These are phyloP conservation scores for Beauveria brongniartii DNA, from an alignment of 2,329 filamentous ascomycete species.

Conservation along the genomic window DNA sequence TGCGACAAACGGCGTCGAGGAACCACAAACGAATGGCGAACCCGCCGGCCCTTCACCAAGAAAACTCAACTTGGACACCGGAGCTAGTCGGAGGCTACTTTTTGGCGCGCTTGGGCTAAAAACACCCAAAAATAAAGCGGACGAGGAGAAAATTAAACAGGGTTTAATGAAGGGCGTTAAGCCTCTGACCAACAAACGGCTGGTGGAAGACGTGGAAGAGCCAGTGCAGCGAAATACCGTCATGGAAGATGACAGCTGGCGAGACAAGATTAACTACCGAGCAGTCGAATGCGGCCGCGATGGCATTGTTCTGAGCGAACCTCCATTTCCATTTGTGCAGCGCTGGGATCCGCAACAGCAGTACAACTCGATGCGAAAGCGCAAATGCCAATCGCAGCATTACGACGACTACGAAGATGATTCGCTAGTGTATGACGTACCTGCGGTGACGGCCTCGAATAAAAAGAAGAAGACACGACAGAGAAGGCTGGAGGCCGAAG, in stretches of 20 bases:
- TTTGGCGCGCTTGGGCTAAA: constrained; percentile 66
- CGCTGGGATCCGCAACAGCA: constrained; percentile 75
- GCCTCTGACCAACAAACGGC: constrained; percentile 29
- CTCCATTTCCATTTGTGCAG: constrained; percentile 84
- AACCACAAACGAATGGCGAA: constrained; percentile 7
- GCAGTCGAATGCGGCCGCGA: constrained; percentile 81
- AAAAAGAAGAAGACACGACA: constrained; percentile 28
- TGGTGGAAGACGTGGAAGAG: constrained; percentile 17
- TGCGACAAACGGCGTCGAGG: background rate
- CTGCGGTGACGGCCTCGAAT: constrained; percentile 9
- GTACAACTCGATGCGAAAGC: constrained; percentile 33
- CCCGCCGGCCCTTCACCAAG: background rate
- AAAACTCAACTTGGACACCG: constrained; percentile 32
- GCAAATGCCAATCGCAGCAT: constrained; percentile 38
- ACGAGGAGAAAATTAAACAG: constrained; percentile 54
- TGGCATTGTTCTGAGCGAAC: constrained; percentile 58
- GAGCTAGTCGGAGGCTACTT: constrained; percentile 57
- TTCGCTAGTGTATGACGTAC: constrained; percentile 7
- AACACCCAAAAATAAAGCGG: constrained; percentile 58
- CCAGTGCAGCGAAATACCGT: constrained; percentile 13
- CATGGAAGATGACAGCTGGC: constrained; percentile 57
- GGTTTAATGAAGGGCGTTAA: constrained; percentile 49
- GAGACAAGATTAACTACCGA: constrained; percentile 60
- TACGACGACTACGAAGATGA: constrained; percentile 24
- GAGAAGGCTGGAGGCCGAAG: constrained; percentile 20